Evolutionary conservation across 345 rosid species (phyloP).

Genomic region (Bruguiera gymnorhiza): DNA sequence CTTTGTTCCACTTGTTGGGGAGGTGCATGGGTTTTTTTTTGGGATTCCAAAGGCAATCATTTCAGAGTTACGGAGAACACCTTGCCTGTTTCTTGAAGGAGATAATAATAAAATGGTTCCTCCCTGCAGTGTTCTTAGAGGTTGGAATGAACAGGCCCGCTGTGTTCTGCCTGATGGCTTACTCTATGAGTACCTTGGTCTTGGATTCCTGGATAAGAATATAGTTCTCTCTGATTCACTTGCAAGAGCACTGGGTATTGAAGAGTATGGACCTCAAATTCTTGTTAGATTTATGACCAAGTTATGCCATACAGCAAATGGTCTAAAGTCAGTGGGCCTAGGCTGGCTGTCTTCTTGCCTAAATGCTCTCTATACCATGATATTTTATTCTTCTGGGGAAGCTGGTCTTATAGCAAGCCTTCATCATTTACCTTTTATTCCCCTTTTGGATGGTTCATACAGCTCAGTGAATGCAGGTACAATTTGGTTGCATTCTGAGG

Average conservation of each 20-base stretch:
- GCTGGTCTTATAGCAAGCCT: constrained; percentile 43
- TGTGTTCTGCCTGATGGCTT: constrained; percentile 54
- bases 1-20: constrained; percentile 84
- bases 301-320: constrained; percentile 50
- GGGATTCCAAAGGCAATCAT: constrained; percentile 67
- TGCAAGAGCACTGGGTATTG: constrained; percentile 73
- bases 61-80: constrained; percentile 54
- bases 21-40: constrained; percentile 91
- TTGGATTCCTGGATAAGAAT: constrained; percentile 73
- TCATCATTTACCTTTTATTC: constrained; percentile 62
- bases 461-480: constrained; percentile 65
- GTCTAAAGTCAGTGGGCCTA: constrained; percentile 59
- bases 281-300: constrained; percentile 56
- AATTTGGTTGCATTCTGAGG: constrained; percentile 80
- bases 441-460: constrained; percentile 74
- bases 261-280: constrained; percentile 72
- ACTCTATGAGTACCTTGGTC: constrained; percentile 75
- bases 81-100: constrained; percentile 83
- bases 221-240: constrained; percentile 69
- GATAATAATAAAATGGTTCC: constrained; percentile 67
- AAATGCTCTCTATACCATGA: constrained; percentile 44
- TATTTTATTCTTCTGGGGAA: constrained; percentile 46
- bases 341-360: constrained; percentile 77
- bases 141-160: constrained; percentile 71
- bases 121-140: constrained; percentile 82